Conservation (phyloP, 108 stramenopile genomes). For the Thalassiosira profunda region DNA sequence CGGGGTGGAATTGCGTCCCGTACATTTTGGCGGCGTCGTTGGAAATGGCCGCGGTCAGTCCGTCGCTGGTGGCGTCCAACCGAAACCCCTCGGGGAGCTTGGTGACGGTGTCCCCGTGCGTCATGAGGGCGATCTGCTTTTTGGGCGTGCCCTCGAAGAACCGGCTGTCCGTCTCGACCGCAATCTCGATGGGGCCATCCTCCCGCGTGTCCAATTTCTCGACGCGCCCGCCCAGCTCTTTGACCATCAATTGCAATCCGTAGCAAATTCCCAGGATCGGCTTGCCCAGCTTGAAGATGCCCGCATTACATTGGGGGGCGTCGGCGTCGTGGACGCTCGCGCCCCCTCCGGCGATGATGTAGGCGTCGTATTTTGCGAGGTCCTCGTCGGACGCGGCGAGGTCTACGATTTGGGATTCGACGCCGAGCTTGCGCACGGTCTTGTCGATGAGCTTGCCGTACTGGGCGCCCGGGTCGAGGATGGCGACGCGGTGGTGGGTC, state of each 20-base stretch:
- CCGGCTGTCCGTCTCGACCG: conserved; percentile 63
- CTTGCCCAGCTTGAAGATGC: conserved; percentile 92
- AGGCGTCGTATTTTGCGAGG: conserved; percentile 82
- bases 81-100: conserved; percentile 93
- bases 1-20: conserved; percentile 99
- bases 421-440: conserved; percentile 95
- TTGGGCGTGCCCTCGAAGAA: conserved; percentile 89
- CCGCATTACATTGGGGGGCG: conserved; percentile 93
- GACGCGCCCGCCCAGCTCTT: conserved; percentile 93
- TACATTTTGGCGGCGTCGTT: conserved; percentile 84
- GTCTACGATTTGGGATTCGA: conserved; percentile 98
- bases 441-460: conserved; percentile 99
- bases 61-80: not conserved
- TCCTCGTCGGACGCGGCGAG: conserved; percentile 91
- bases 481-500: conserved; percentile 92
- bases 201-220: conserved; percentile 93
- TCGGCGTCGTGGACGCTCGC: conserved; percentile 94
- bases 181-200: conserved; percentile 89
- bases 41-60: conserved; percentile 69
- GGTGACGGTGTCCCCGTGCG: conserved; percentile 98
- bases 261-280: conserved; percentile 99
- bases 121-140: conserved; percentile 98
- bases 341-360: conserved; percentile 97
- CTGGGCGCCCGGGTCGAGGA: conserved; percentile 99
- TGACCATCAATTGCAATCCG: conserved; percentile 93